These are phyloP conservation scores for Bruguiera gymnorhiza DNA, from an alignment of 345 rosid genomes.

Conservation along the genomic window DNA sequence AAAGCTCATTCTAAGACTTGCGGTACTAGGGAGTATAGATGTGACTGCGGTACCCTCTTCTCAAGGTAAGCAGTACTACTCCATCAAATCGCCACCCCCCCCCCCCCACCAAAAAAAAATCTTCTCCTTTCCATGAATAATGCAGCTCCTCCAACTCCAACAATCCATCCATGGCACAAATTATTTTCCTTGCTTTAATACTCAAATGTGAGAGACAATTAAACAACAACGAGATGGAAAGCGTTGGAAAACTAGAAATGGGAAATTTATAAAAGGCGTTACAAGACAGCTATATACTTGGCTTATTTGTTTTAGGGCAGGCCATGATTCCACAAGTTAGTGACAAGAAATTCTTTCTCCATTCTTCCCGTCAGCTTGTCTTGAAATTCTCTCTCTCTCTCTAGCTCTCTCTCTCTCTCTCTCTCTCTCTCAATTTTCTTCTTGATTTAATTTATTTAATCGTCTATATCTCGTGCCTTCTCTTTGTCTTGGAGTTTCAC, in stretches of 20 bases:
- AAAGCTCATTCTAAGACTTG: conserved; percentile 26
- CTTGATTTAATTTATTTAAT: too few species aligned
- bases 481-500: background rate
- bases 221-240: background rate
- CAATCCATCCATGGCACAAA: too few species aligned
- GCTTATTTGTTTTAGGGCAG: background rate
- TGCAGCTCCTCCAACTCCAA: too few species aligned
- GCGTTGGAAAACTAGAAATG: background rate
- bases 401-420: background rate
- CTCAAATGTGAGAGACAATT: too few species aligned
- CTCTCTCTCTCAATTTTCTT: background rate
- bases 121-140: too few species aligned
- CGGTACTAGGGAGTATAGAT: conserved; percentile 20
- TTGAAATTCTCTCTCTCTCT: background rate
- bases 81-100: background rate
- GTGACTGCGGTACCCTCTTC: conserved; percentile 25
- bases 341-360: background rate
- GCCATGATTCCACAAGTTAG: background rate
- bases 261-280: background rate
- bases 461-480: background rate
- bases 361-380: background rate
- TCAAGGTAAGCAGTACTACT: conserved; percentile 16
- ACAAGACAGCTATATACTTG: background rate
- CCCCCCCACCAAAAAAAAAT: background rate
- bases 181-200: too few species aligned